phyloP scores from a whole-genome alignment of 2,329 filamentous ascomycete species.

The Penicillium sp. region DNA sequence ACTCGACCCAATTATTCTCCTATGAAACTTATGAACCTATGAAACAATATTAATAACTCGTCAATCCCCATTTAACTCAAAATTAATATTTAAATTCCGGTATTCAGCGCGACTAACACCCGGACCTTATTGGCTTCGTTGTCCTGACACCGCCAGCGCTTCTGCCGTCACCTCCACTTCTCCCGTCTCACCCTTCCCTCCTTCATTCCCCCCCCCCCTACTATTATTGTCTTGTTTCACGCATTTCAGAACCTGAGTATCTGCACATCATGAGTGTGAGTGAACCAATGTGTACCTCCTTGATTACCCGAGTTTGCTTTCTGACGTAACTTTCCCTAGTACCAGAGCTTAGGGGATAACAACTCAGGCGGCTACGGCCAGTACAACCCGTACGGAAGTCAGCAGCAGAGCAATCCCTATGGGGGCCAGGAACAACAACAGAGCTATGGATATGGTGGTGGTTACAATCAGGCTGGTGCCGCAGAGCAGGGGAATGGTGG shows the following conservation, averaged over 20 bases:
- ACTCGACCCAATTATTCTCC: background rate
- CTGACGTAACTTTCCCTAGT: constrained; percentile 21
- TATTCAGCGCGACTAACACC: constrained; percentile 6
- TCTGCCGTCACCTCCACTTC: constrained; percentile 19
- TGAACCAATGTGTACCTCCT: constrained; percentile 28
- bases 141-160: constrained; percentile 19
- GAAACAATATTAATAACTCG: background rate
- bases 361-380: constrained; percentile 49
- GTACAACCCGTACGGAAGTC: constrained; percentile 53
- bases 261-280: constrained; percentile 51
- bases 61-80: background rate
- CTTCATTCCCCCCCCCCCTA: constrained; percentile 7
- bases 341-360: constrained; percentile 30
- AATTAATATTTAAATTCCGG: constrained; percentile 2
- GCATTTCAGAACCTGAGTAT: background rate
- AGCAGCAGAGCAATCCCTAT: constrained; percentile 28
- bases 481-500: constrained; percentile 35
- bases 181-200: constrained; percentile 24
- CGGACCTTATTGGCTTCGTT: constrained; percentile 6
- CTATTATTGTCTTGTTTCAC: background rate
- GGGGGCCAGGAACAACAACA: constrained; percentile 28
- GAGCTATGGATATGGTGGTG: constrained; percentile 24
- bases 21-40: background rate
- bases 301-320: background rate
- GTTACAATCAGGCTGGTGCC: constrained; percentile 29